phyloP scores from a whole-genome alignment of 169 alveolate genomes.

The Cryptosporidium sp. region DNA sequence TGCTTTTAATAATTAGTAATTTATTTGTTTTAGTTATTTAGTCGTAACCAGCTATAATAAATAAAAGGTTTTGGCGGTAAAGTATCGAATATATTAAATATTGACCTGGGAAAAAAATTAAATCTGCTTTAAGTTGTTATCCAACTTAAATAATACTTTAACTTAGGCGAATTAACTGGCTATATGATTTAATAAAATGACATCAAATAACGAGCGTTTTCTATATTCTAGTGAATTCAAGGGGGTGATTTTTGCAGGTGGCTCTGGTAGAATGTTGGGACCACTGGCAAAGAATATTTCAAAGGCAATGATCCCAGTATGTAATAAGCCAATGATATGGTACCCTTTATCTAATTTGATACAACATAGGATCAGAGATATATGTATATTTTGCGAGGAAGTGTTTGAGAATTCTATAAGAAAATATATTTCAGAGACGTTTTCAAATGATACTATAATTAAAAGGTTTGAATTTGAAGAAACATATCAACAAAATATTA shows the following conservation, averaged over 20 bases:
- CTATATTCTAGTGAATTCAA: constrained; percentile 62
- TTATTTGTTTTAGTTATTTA: background rate
- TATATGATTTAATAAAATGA: constrained; percentile 10
- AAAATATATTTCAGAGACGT: constrained; percentile 20
- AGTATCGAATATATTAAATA: background rate
- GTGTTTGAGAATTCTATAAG: background rate
- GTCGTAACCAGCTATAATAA: background rate
- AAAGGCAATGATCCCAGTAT: constrained; percentile 77
- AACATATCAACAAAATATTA: constrained; percentile 12
- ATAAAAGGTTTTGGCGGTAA: background rate
- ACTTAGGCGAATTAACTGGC: background rate
- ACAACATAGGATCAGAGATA: constrained; percentile 44
- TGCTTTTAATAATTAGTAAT: background rate
- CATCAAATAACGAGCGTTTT: constrained; percentile 36
- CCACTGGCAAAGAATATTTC: constrained; percentile 65
- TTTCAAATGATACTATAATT: constrained; percentile 2
- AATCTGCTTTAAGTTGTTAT: background rate
- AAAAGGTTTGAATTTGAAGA: constrained; percentile 46
- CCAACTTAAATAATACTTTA: background rate
- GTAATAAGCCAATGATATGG: constrained; percentile 78
- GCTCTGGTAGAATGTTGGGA: constrained; percentile 76
- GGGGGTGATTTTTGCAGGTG: constrained; percentile 80
- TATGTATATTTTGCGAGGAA: constrained; percentile 47
- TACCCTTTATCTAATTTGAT: constrained; percentile 58
- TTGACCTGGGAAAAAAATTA: background rate